phyloP scores from a whole-genome alignment of 768 basidiomycete species.

The Hygrophoropsis aurantiaca region DNA sequence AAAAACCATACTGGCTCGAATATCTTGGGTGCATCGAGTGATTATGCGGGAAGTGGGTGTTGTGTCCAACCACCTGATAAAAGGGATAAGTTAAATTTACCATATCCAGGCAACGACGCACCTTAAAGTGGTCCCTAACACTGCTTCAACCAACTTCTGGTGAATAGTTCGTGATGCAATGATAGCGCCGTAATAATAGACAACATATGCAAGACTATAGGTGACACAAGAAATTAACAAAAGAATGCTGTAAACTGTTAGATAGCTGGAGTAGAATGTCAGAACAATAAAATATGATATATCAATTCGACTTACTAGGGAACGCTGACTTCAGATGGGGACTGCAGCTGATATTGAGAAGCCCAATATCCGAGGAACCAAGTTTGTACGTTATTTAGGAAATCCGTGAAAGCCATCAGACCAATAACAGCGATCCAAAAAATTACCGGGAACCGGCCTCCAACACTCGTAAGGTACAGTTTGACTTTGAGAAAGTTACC shows the following conservation, averaged over 20 bases:
- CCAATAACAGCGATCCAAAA: constrained; percentile 28
- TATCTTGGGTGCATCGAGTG: constrained; percentile 42
- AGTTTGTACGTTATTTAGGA: constrained; percentile 23
- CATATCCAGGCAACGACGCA: constrained; percentile 37
- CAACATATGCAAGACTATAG: constrained; percentile 33
- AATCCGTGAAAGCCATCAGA: constrained; percentile 19
- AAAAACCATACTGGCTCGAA: constrained; percentile 29
- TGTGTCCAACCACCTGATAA: constrained; percentile 44
- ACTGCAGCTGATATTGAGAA: constrained; percentile 34
- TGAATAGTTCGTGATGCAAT: constrained; percentile 56
- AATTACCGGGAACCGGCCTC: constrained; percentile 21
- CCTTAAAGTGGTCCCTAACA: constrained; percentile 60
- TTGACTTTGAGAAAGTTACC: too few relatives aligned
- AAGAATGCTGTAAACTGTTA: constrained; percentile 41
- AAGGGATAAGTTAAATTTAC: constrained; percentile 23
- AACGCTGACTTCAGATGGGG: constrained; percentile 30
- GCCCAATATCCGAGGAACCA: constrained; percentile 50
- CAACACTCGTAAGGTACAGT: constrained; percentile 17
- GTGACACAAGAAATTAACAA: constrained; percentile 28
- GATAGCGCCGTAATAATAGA: constrained; percentile 42
- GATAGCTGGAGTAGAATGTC: constrained; percentile 39
- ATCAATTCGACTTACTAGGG: constrained; percentile 23
- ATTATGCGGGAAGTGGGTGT: constrained; percentile 30
- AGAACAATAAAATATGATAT: not conserved
- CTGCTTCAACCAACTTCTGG: constrained; percentile 45